phyloP scores from a whole-genome alignment of 306 rosid species.

The Glycine tomentella region DNA sequence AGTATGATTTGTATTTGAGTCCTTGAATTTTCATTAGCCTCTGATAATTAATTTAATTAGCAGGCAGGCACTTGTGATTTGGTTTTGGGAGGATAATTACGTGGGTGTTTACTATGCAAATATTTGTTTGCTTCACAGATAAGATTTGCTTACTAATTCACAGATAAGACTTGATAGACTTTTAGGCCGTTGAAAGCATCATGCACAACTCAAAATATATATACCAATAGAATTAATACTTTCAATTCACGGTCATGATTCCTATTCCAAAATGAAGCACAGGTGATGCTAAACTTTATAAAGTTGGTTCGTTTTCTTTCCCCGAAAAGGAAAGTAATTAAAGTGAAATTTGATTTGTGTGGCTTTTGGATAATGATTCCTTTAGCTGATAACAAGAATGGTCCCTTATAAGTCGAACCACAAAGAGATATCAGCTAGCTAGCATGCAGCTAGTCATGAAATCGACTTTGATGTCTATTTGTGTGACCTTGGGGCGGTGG shows the following conservation, averaged over 20 bases:
- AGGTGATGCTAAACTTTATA: conserved; percentile 49
- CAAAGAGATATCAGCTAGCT: conserved; percentile 22
- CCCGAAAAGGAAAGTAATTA: conserved; percentile 60
- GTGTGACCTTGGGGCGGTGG: conserved; percentile 48
- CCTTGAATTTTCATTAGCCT: too few relatives aligned
- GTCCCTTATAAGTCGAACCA: conserved; percentile 52
- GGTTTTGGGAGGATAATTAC: too few relatives aligned
- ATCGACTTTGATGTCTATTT: conserved; percentile 50
- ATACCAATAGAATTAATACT: conserved; percentile 29
- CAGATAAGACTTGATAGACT: conserved; percentile 31
- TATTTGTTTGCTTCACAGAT: background rate
- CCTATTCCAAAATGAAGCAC: conserved; percentile 52
- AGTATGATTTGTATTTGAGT: too few relatives aligned
- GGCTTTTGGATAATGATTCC: conserved; percentile 75
- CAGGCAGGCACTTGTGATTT: too few relatives aligned
- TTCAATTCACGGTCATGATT: conserved; percentile 43
- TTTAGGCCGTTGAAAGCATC: conserved; percentile 48
- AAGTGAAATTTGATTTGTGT: conserved; percentile 59
- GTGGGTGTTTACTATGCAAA: too few relatives aligned
- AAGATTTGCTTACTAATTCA: conserved; percentile 15
- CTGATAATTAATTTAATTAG: too few relatives aligned
- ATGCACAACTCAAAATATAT: background rate
- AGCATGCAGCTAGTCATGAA: conserved; percentile 1
- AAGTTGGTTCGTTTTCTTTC: conserved; percentile 73
- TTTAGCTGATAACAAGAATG: conserved; percentile 37